Conservation (phyloP, 495 filamentous ascomycete genomes). For the Jackrogersella multiformis region DNA sequence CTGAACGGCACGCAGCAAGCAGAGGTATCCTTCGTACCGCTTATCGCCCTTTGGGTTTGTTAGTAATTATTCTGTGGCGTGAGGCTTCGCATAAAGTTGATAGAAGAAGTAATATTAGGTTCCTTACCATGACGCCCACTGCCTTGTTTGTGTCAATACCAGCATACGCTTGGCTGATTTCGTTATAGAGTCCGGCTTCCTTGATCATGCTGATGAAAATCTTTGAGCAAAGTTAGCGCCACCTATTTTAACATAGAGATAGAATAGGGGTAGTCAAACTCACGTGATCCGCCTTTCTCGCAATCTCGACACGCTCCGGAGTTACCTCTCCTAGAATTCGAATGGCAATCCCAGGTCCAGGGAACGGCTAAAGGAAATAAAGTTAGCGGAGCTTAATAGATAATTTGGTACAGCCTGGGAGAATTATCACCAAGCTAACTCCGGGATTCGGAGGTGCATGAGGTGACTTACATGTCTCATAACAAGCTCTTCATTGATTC, state of each 20-base stretch:
- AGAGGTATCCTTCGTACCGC: slow-evolving; percentile 32
- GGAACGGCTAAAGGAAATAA: slow-evolving; percentile 24
- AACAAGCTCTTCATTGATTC: slow-evolving; percentile 79
- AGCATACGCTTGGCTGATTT: slow-evolving; percentile 83
- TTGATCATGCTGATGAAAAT: slow-evolving; percentile 90
- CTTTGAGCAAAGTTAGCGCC: slow-evolving; percentile 7
- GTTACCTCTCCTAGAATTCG: slow-evolving; percentile 91
- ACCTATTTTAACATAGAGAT: not conserved
- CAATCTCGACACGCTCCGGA: slow-evolving; percentile 78
- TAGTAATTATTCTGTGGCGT: not conserved
- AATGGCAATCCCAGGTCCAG: slow-evolving; percentile 83
- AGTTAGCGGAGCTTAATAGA: slow-evolving; percentile 51
- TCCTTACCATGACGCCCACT: slow-evolving; percentile 77
- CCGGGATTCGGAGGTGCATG: slow-evolving; percentile 36
- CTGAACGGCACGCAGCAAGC: slow-evolving; percentile 75
- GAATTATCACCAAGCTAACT: no score
- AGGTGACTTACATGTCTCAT: slow-evolving; percentile 73
- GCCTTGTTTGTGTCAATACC: slow-evolving; percentile 72
- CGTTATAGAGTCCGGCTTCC: slow-evolving; percentile 81
- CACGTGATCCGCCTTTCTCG: slow-evolving; percentile 77
- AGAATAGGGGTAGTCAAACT: slow-evolving; percentile 36
- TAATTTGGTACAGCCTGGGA: slow-evolving; percentile 47
- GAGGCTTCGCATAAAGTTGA: not conserved
- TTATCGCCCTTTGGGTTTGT: slow-evolving; percentile 26
- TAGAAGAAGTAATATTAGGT: not conserved